Conservation (phyloP, 495 filamentous ascomycete genomes). For the Xylaria scruposa region DNA sequence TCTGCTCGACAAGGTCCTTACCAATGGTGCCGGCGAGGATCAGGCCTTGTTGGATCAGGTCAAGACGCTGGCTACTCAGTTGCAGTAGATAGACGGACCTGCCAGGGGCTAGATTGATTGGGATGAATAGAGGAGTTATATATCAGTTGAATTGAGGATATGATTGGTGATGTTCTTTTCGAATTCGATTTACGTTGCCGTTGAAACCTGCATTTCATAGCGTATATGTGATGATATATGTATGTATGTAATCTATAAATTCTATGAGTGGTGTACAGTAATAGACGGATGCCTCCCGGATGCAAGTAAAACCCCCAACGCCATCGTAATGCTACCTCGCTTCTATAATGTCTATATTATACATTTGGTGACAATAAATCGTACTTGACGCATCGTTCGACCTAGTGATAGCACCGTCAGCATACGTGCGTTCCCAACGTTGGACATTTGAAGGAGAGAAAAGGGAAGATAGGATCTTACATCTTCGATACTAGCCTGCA, state of each 20-base stretch:
- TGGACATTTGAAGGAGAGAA: neutral
- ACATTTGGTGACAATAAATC: conserved; percentile 84
- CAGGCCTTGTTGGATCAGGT: conserved; percentile 49
- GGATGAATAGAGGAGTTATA: neutral
- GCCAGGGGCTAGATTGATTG: neutral
- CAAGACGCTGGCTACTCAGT: conserved; percentile 39
- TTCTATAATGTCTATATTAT: conserved; percentile 44
- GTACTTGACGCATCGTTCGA: conserved; percentile 82
- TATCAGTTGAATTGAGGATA: neutral
- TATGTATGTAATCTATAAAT: neutral
- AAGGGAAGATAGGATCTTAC: conserved; percentile 54
- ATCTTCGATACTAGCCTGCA: conserved; percentile 87
- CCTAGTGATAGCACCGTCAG: conserved; percentile 47
- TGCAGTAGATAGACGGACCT: conserved; percentile 31
- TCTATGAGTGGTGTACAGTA: conserved; percentile 22
- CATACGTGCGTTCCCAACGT: neutral
- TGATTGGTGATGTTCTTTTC: neutral
- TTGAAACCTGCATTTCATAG: conserved; percentile 1
- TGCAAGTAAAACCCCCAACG: conserved; percentile 10
- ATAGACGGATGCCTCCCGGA: neutral
- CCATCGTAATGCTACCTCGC: conserved; percentile 27
- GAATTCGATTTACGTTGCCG: neutral
- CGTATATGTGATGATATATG: neutral
- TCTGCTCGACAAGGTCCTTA: conserved; percentile 54
- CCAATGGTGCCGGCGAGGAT: conserved; percentile 50